phyloP scores from a whole-genome alignment of 1,284 basidiomycete species.

The Ceratobasidium sp. region DNA sequence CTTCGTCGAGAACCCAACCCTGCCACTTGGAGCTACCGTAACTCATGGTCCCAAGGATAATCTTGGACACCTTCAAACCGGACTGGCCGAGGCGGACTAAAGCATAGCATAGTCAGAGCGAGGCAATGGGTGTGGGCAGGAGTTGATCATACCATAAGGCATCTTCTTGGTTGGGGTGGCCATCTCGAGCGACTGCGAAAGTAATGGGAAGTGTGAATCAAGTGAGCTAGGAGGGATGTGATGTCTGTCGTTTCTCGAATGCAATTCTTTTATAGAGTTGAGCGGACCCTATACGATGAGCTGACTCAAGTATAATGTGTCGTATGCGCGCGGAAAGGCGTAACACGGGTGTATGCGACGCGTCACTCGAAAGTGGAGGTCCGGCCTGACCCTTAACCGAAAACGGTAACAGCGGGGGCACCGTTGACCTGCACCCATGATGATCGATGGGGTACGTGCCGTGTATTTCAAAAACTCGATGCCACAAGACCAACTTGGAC shows the following conservation, averaged over 20 bases:
- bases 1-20: constrained; percentile 48
- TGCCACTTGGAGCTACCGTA: constrained; percentile 46
- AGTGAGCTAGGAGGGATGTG: neutral
- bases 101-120: neutral
- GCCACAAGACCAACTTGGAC: too few relatives aligned
- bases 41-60: constrained; percentile 47
- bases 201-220: neutral
- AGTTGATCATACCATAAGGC: constrained; percentile 1
- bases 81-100: constrained; percentile 47
- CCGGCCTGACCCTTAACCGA: too few relatives aligned
- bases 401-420: too few relatives aligned
- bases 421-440: too few relatives aligned
- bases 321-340: neutral
- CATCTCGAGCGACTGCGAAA: neutral
- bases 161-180: constrained; percentile 6
- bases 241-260: neutral
- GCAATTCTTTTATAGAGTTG: neutral
- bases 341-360: neutral
- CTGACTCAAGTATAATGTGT: neutral
- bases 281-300: neutral
- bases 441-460: too few relatives aligned
- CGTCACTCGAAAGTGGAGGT: neutral
- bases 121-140: neutral
- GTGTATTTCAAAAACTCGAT: too few relatives aligned
- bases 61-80: constrained; percentile 48